Conservation (phyloP, 495 filamentous ascomycete species). For the Lichina pygmaea region DNA sequence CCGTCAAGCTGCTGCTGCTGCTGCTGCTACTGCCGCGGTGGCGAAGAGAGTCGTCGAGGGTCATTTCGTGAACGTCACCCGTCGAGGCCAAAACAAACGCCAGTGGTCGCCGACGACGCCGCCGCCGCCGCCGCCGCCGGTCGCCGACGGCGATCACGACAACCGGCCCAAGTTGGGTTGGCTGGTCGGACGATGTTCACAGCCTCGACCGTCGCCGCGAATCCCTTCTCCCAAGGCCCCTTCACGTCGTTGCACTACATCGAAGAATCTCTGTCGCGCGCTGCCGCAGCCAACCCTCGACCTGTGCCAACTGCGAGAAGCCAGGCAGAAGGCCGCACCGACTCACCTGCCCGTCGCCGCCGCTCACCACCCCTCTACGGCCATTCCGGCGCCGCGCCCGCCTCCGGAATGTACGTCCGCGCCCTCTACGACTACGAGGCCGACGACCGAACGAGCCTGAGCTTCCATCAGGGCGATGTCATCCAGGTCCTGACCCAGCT, state of each 20-base stretch:
- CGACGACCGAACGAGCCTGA: slow-evolving; percentile 86
- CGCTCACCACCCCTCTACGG: slow-evolving; percentile 14
- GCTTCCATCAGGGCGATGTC: slow-evolving; percentile 82
- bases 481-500: slow-evolving; percentile 95
- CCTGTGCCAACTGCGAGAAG: background rate
- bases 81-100: too few species aligned
- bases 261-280: background rate
- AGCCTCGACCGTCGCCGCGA: background rate
- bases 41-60: too few species aligned
- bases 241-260: background rate
- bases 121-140: background rate
- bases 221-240: background rate
- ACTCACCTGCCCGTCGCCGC: background rate
- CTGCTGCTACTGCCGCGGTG: too few species aligned
- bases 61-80: too few species aligned
- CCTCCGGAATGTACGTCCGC: slow-evolving; percentile 69
- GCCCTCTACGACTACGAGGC: slow-evolving; percentile 94
- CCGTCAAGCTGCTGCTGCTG: too few species aligned
- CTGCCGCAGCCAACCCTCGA: background rate
- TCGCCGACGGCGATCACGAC: background rate
- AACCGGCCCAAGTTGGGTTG: background rate
- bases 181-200: background rate
- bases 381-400: slow-evolving; percentile 39
- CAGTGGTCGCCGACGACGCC: background rate
- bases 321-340: background rate